phyloP scores from a whole-genome alignment of 306 rosid species.

The Quercus ilex region DNA sequence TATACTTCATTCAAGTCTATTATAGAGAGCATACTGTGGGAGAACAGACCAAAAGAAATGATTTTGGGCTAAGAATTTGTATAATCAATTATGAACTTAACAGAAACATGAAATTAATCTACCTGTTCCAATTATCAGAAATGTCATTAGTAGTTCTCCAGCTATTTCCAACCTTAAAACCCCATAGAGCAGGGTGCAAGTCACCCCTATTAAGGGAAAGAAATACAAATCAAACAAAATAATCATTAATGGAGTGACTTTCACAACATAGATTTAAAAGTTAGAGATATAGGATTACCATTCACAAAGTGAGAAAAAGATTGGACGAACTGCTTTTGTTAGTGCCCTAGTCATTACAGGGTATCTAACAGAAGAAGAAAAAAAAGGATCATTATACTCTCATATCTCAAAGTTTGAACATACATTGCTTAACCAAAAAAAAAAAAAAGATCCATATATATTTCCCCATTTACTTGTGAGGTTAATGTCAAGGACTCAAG shows the following conservation, averaged over 20 bases:
- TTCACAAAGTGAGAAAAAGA: conserved; percentile 94
- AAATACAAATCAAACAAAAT: conserved; percentile 7
- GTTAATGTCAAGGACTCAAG: neutral
- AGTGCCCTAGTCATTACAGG: conserved; percentile 88
- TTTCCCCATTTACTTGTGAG: neutral
- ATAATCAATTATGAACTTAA: neutral
- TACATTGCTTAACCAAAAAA: neutral
- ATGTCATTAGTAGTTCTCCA: conserved; percentile 97
- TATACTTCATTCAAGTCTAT: conserved; percentile 84
- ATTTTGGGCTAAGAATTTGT: neutral
- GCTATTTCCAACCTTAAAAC: conserved; percentile 79
- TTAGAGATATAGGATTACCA: conserved; percentile 43
- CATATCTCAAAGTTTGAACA: neutral
- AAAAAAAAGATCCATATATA: neutral
- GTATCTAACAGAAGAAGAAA: conserved; percentile 45
- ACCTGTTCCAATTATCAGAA: conserved; percentile 84
- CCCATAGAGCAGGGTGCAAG: conserved; percentile 94
- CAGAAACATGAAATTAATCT: neutral
- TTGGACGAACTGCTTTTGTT: conserved; percentile 75
- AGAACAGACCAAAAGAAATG: conserved; percentile 1
- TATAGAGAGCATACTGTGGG: conserved; percentile 72
- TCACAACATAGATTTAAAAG: neutral
- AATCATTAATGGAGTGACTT: neutral
- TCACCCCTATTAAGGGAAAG: conserved; percentile 62
- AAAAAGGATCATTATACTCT: neutral